These are phyloP conservation scores for Chiua virens DNA, from an alignment of 768 basidiomycete genomes.

Conservation along the genomic window DNA sequence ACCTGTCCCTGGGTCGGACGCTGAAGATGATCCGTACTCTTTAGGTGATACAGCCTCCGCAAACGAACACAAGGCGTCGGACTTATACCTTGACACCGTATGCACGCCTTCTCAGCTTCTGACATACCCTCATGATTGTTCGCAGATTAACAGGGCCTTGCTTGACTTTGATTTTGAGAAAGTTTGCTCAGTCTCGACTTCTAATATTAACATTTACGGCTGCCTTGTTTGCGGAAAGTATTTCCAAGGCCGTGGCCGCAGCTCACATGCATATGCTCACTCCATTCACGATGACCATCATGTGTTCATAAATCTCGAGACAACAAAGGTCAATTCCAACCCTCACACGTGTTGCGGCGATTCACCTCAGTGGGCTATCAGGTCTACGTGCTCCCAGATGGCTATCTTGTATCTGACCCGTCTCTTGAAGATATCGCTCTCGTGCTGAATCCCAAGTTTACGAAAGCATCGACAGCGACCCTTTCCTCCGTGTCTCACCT, in stretches of 20 bases:
- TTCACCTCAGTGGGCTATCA: conserved; percentile 34
- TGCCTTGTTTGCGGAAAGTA: conserved; percentile 99
- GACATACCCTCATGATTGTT: conserved; percentile 19
- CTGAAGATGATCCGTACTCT: conserved; percentile 28
- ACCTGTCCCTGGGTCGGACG: conserved; percentile 18
- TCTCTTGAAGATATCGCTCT: conserved; percentile 94
- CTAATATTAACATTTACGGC: conserved; percentile 96
- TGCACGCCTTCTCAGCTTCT: conserved; percentile 29
- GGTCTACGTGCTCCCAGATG: conserved; percentile 98
- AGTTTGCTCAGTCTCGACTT: conserved; percentile 93
- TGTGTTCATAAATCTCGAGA: conserved; percentile 95
- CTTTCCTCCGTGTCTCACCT: conserved; percentile 61
- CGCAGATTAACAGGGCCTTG: conserved; percentile 82
- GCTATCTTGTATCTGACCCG: conserved; percentile 94
- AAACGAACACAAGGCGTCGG: conserved; percentile 53
- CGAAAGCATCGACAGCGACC: conserved; percentile 49
- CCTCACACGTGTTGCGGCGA: conserved; percentile 16
- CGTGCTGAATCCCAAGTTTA: conserved; percentile 88
- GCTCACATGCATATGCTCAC: conserved; percentile 94
- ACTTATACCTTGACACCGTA: conserved; percentile 94
- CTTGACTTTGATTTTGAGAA: conserved; percentile 99
- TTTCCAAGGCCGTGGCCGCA: conserved; percentile 94
- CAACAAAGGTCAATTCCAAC: conserved; percentile 63
- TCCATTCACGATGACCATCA: conserved; percentile 98
- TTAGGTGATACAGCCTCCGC: conserved; percentile 23